Percentiles rank a stretch among this genome's conserved stretches.
Evolutionary conservation across 2,329 filamentous ascomycete species (phyloP).

Genomic region (Lecanicillium sp.): DNA sequence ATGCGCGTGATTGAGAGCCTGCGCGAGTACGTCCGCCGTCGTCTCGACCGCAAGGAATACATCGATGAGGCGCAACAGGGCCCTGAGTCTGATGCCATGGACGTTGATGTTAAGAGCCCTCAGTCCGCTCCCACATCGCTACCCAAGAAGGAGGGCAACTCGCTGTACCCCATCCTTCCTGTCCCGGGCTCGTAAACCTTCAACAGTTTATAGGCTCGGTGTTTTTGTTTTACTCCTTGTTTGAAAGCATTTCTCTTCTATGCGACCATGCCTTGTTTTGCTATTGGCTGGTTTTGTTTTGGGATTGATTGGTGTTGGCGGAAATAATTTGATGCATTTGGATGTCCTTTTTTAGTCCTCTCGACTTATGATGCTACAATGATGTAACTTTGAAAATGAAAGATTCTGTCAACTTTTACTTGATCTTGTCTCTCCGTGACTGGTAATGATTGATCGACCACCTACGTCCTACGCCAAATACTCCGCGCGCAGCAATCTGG

Average conservation of each 20-base stretch:
- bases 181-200: conserved; percentile 23
- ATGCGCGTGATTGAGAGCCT: conserved; percentile 57
- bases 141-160: conserved; percentile 21
- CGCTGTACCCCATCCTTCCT: conserved; percentile 33
- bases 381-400: no score
- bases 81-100: conserved; percentile 24
- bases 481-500: no score
- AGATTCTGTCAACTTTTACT: no score
- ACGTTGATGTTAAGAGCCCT: conserved; percentile 26
- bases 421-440: no score
- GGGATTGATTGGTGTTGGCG: no score
- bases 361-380: no score
- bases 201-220: background rate
- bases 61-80: conserved; percentile 22
- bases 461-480: no score
- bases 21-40: conserved; percentile 47
- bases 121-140: conserved; percentile 13
- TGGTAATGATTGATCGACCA: no score
- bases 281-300: background rate
- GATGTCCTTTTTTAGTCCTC: no score
- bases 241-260: conserved; percentile 3
- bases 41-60: conserved; percentile 51
- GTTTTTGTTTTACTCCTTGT: background rate
- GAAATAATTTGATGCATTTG: no score
- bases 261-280: background rate